Percentiles rank a stretch among this genome's conserved stretches.
Conservation (phyloP, 352 stramenopile species). For the Plasmopara muralis region DNA sequence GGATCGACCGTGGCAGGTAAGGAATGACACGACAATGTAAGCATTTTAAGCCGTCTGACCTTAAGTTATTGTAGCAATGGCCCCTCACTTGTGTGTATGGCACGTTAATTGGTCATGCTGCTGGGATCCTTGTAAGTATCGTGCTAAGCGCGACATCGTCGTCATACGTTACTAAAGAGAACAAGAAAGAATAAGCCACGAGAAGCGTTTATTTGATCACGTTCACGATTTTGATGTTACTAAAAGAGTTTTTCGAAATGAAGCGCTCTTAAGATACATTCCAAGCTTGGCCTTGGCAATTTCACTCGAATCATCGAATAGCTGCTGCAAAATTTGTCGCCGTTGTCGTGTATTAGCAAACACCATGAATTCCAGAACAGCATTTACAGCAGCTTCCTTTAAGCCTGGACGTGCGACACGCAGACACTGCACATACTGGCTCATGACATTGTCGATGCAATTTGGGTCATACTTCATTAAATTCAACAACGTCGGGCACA, state of each 20-base stretch:
- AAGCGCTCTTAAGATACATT: conserved; percentile 59
- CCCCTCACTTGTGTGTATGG: conserved; percentile 80
- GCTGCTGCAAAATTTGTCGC: conserved; percentile 47
- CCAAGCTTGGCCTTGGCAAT: conserved; percentile 70
- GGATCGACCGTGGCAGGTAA: conserved; percentile 86
- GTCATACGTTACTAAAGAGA: conserved; percentile 10
- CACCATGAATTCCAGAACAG: conserved; percentile 57
- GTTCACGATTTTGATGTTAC: conserved; percentile 13
- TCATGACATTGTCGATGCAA: conserved; percentile 30
- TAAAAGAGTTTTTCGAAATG: conserved; percentile 48
- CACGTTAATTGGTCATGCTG: conserved; percentile 35
- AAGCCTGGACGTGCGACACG: conserved; percentile 35
- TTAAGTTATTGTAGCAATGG: conserved; percentile 57
- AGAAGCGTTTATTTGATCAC: neutral
- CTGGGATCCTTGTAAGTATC: conserved; percentile 32
- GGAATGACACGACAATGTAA: neutral
- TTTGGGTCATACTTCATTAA: conserved; percentile 48
- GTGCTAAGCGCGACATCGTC: conserved; percentile 7
- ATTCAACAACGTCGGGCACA: conserved; percentile 64
- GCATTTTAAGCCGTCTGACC: neutral
- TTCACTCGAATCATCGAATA: conserved; percentile 72
- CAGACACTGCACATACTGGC: conserved; percentile 48
- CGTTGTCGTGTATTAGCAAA: conserved; percentile 43
- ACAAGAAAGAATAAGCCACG: conserved; percentile 20
- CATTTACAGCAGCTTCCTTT: conserved; percentile 57